phyloP scores from a whole-genome alignment of 2,329 filamentous ascomycete species.

The Penicillium oxalicum region DNA sequence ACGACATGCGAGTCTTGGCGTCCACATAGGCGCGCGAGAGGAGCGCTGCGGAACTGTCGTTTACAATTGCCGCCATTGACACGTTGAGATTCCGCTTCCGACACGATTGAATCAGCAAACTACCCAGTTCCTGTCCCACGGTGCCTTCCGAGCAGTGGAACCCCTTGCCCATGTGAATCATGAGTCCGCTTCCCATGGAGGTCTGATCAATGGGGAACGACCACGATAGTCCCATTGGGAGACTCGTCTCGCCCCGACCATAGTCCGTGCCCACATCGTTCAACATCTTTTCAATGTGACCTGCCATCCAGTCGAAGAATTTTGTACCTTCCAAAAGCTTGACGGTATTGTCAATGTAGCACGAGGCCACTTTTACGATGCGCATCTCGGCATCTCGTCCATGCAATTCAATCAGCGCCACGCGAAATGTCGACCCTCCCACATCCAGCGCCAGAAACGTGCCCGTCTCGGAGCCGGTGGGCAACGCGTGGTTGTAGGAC shows the following conservation, averaged over 20 bases:
- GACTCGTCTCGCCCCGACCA: slow-evolving; percentile 31
- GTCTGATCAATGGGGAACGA: slow-evolving; percentile 63
- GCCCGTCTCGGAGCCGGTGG: slow-evolving; percentile 54
- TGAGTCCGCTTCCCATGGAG: slow-evolving; percentile 50
- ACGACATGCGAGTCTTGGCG: slow-evolving; percentile 54
- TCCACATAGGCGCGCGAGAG: slow-evolving; percentile 58
- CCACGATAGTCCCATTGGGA: slow-evolving; percentile 59
- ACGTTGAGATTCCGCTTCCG: slow-evolving; percentile 50
- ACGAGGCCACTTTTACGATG: slow-evolving; percentile 51
- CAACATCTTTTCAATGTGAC: slow-evolving; percentile 52
- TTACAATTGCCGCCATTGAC: slow-evolving; percentile 57
- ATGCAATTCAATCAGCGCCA: slow-evolving; percentile 53
- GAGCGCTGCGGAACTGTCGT: slow-evolving; percentile 57
- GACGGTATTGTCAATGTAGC: slow-evolving; percentile 52
- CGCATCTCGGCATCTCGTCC: slow-evolving; percentile 48
- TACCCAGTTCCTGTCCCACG: slow-evolving; percentile 54
- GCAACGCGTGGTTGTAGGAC: slow-evolving; percentile 58
- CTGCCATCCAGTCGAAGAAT: slow-evolving; percentile 64
- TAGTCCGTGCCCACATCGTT: slow-evolving; percentile 38
- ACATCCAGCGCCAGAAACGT: slow-evolving; percentile 59
- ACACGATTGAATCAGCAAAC: slow-evolving; percentile 56
- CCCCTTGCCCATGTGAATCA: slow-evolving; percentile 61
- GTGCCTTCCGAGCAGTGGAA: slow-evolving; percentile 56
- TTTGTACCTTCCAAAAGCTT: slow-evolving; percentile 49
- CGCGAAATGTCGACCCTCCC: slow-evolving; percentile 60